Evolutionary conservation across 1,284 basidiomycete genomes (phyloP).

Genomic region (Melampsora abietis-canadensis): DNA sequence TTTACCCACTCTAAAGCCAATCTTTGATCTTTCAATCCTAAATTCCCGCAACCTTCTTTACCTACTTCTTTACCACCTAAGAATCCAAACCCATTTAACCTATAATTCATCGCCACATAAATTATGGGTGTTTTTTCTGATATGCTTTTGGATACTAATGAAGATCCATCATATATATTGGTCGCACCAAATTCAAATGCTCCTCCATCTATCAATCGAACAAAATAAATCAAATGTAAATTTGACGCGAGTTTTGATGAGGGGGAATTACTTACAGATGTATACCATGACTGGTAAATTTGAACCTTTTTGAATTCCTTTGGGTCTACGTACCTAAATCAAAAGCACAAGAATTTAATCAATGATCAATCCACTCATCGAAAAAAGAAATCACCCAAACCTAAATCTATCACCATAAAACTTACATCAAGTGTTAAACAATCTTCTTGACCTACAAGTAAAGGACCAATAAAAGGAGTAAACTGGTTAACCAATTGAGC

Average conservation of each 20-base stretch:
- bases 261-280: neutral
- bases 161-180: no score
- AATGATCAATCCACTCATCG: no score
- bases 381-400: no score
- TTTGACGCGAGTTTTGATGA: no score
- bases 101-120: slow-evolving; percentile 8
- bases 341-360: no score
- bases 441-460: slow-evolving; percentile 6
- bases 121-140: neutral
- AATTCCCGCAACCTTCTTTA: slow-evolving; percentile 58
- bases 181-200: neutral
- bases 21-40: slow-evolving; percentile 56
- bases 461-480: neutral
- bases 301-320: neutral
- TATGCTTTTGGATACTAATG: neutral
- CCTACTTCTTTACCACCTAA: slow-evolving; percentile 59
- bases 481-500: neutral
- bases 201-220: neutral
- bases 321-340: neutral
- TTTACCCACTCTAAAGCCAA: slow-evolving; percentile 49
- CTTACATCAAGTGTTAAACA: slow-evolving; percentile 12
- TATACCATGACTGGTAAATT: neutral
- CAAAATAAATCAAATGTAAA: no score
- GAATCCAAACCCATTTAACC: slow-evolving; percentile 55
- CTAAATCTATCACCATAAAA: no score